Base-by-base conservation (phyloP, 495 filamentous ascomycete species). In the Aspergillus funiculosus region DNA sequence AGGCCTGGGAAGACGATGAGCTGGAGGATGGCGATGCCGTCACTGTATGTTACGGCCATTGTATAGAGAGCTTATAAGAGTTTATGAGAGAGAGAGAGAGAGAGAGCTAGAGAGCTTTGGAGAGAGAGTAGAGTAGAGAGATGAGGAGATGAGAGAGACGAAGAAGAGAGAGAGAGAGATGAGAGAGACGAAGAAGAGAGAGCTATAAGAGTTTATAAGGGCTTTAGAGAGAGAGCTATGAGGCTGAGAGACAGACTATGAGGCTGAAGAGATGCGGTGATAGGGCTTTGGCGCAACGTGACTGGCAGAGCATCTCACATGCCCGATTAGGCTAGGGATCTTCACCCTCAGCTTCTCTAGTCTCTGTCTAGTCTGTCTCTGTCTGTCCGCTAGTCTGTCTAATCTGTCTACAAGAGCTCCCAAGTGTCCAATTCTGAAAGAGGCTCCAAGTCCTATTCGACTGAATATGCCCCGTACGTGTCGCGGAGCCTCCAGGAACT, bases 11-110 rank as follows among this genome's bases (percentile, higher is more conserved):
- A 64, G 5, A 58, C 18, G 40, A 61, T 54, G 30, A 64, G 53
- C 27, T 64, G 61, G 1, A 64, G 53, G 32, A 64, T 59, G 17
- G 58, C 61, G 14, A 64, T 59, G 19, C 61, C 58, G 27, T 57
- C 52, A 7, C 37, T 11, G 28, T 64, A 59, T 24, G 25, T 50
- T 1, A 64, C 47, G 6, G 27, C 54, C 60, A 60, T 63, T 43
- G 19, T 49, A 13, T 21, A 13, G 30, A 7, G 30, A 24, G n/a
- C 11, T 13, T 3, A 50, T n/a, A 11, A 29, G n/a, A 24, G n/a
- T n/a, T n/a, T n/a, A 38, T 18, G 13, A 38, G 10, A 27, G 13
- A 22, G 13, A 13, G 10, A 19, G 29, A 34, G 15, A n/a, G 36
- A 13, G 10, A 36, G 7, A 39, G 34, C 22, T 6, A 5, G 13